Evolutionary conservation across 1,284 basidiomycete genomes (phyloP).

Genomic region (Somion occarium): DNA sequence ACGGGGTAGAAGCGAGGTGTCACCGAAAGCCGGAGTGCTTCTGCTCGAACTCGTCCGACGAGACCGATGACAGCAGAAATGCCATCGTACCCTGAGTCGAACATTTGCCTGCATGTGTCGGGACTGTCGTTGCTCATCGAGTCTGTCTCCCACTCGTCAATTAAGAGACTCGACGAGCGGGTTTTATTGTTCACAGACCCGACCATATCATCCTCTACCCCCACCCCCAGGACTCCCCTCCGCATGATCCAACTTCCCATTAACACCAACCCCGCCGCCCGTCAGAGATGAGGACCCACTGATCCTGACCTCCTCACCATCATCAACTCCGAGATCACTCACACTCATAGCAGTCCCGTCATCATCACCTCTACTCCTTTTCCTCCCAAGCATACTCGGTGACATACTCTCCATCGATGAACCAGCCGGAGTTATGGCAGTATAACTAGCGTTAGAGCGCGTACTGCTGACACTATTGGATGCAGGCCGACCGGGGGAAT

Average conservation of each 20-base stretch:
- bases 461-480: slow-evolving; percentile 17
- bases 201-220: neutral
- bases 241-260: neutral
- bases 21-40: no score
- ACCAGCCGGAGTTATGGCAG: slow-evolving; percentile 10
- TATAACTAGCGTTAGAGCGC: slow-evolving; percentile 7
- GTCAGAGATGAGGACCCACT: neutral
- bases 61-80: no score
- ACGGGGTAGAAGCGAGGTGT: no score
- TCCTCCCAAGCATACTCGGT: slow-evolving; percentile 15
- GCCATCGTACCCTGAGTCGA: no score
- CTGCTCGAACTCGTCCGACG: no score
- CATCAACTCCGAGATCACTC: neutral
- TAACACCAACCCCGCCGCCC: neutral
- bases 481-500: slow-evolving; percentile 13
- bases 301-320: neutral
- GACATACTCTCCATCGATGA: slow-evolving; percentile 12
- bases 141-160: no score
- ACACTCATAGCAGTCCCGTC: neutral
- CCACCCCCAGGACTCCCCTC: neutral
- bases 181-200: no score
- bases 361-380: slow-evolving; percentile 11
- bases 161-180: no score
- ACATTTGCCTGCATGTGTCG: no score
- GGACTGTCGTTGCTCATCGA: no score